phyloP scores from a whole-genome alignment of 2,329 filamentous ascomycete species.

The Helotiales sp. region DNA sequence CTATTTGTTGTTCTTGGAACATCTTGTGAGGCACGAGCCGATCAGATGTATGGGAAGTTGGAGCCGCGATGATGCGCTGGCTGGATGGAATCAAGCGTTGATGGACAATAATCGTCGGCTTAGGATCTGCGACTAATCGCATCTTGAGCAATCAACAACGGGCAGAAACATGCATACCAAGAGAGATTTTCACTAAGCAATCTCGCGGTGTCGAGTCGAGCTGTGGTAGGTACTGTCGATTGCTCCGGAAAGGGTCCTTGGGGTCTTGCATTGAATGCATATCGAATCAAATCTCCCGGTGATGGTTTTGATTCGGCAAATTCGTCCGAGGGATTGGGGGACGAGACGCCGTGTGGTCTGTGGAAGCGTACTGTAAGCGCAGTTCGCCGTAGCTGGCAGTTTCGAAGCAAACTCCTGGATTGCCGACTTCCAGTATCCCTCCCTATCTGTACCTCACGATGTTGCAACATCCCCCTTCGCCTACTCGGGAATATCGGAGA shows the following conservation, averaged over 20 bases:
- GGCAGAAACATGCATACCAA: not conserved
- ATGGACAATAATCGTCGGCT: too few relatives aligned
- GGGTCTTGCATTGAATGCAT: not conserved
- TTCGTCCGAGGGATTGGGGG: conserved; percentile 3
- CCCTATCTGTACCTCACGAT: not conserved
- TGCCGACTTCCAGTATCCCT: conserved; percentile 13
- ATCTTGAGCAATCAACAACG: not conserved
- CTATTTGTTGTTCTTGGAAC: conserved; percentile 2
- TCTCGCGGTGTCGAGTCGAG: too few relatives aligned
- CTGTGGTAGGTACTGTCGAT: not conserved
- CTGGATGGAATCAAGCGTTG: not conserved
- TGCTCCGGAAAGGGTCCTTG: not conserved
- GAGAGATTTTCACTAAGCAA: not conserved
- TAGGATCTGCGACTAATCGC: not conserved
- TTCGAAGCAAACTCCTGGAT: not conserved
- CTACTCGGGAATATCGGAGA: not conserved
- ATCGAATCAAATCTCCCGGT: not conserved
- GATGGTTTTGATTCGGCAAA: conserved; percentile 3
- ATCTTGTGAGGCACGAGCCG: not conserved
- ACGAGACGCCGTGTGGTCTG: not conserved
- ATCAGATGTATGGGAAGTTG: conserved; percentile 1
- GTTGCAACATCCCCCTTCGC: not conserved
- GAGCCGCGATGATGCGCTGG: not conserved
- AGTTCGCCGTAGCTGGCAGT: not conserved
- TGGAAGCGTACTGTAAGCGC: conserved; percentile 2